Evolutionary conservation across 2,329 filamentous ascomycete species (phyloP), one percentile per base, ranked within the genome.

Genomic region (Lasiodiplodia citricola): DNA sequence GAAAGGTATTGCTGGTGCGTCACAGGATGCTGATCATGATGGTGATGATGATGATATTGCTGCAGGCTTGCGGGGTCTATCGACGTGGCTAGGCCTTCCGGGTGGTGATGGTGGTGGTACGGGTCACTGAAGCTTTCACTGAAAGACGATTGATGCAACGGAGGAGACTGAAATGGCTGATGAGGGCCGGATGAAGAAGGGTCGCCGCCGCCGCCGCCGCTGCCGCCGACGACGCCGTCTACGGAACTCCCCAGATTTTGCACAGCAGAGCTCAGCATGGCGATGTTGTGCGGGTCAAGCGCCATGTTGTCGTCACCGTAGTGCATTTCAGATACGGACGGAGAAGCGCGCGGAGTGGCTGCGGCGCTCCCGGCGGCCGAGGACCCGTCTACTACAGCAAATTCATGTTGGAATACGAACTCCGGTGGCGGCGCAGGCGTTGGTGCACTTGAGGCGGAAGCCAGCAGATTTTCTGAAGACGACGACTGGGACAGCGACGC

Each of bases 351-450:
- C 14, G 44, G 60, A 10, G 47, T 50, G 38, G 38, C 31, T n/a
- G 37, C 41, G 21, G 57, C 41, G 28, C 41, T 64, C 18, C 16
- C 28, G 52, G 35, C 55, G 31, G 31, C 8, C 5, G 60, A 38
- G 10, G 60, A 64, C 16, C 52, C 44, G 11, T 52, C 44, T 47
- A 47, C 18, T 47, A 52, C 47, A 38, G 60, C 35, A 64, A 64
- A 52, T 13, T 64, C 60, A 64, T 64, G 60, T 31, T 64, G 60
- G 60, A 64, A 64, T n/a, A 52, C 28, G 47, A 64, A 64, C n/a
- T 64, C 44, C 23, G 47, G 25, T 25, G 44, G 44, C 2, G 41
- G 41, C 6, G 11, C 18, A 21, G 60, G 47, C 47, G 47, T 52
- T 37, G n/a, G 44, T 47, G 47, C 44, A 21, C 44, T 50, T 28